Evolutionary conservation across 768 basidiomycete genomes (phyloP).

Genomic region (Lactifluus echinatus): DNA sequence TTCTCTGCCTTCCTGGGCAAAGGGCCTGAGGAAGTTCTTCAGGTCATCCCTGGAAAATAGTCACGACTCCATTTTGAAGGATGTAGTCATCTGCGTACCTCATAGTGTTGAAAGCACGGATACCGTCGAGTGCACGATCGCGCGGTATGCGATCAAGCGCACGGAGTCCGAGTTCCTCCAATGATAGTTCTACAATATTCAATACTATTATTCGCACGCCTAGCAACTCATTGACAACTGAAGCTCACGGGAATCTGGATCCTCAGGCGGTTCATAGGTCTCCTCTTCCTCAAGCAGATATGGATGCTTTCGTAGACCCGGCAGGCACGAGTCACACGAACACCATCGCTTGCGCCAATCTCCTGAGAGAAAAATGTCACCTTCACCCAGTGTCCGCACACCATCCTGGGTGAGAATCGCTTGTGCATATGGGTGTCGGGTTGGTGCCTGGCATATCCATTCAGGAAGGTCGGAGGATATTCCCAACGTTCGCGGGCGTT

Average conservation of each 20-base stretch:
- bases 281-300: slow-evolving; percentile 73
- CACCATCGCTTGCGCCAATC: slow-evolving; percentile 79
- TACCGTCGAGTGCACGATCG: slow-evolving; percentile 75
- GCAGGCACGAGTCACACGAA: slow-evolving; percentile 56
- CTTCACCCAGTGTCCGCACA: slow-evolving; percentile 37
- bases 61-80: background rate
- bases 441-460: slow-evolving; percentile 47
- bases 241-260: slow-evolving; percentile 66
- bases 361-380: slow-evolving; percentile 69
- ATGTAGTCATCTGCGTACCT: slow-evolving; percentile 38
- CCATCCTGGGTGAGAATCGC: slow-evolving; percentile 32
- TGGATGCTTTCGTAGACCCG: slow-evolving; percentile 42
- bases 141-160: slow-evolving; percentile 67
- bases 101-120: slow-evolving; percentile 78
- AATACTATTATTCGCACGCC: background rate
- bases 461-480: slow-evolving; percentile 27
- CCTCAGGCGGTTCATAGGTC: slow-evolving; percentile 77
- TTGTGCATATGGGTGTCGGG: slow-evolving; percentile 38
- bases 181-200: slow-evolving; percentile 46
- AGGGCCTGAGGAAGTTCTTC: slow-evolving; percentile 11
- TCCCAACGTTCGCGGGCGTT: slow-evolving; percentile 36
- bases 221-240: background rate
- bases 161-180: slow-evolving; percentile 79
- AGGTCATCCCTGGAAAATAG: slow-evolving; percentile 45
- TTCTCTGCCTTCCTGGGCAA: slow-evolving; percentile 17